Conservation (phyloP, 345 rosid genomes). For the Durio zibethinus region DNA sequence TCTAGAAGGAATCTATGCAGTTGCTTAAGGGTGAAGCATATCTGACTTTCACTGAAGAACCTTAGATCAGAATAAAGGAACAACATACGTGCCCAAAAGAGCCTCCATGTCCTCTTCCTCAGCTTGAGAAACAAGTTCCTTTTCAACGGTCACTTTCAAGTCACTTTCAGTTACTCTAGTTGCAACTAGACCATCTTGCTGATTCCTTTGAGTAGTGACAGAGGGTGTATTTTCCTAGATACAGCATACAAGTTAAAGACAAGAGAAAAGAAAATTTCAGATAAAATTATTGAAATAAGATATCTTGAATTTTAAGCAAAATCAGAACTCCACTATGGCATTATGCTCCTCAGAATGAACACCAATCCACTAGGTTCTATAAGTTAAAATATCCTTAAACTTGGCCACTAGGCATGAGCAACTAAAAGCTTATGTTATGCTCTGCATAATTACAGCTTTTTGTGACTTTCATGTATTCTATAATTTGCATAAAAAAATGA, state of each 20-base stretch:
- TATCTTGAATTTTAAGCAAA: not conserved
- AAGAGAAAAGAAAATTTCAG: conserved; percentile 5
- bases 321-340: not conserved
- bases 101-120: conserved; percentile 89
- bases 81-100: conserved; percentile 84
- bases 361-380: not conserved
- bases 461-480: not conserved
- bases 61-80: conserved; percentile 20
- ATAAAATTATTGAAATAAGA: not conserved
- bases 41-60: conserved; percentile 3
- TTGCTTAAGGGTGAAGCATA: not conserved
- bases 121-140: conserved; percentile 91
- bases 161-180: conserved; percentile 62
- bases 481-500: not conserved
- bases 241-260: conserved; percentile 19
- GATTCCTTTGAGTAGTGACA: conserved; percentile 55
- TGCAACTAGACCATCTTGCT: conserved; percentile 68
- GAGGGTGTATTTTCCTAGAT: conserved; percentile 78
- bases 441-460: conserved; percentile 3
- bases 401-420: conserved; percentile 1
- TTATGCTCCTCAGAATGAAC: not conserved
- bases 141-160: conserved; percentile 88
- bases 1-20: not conserved
- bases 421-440: not conserved
- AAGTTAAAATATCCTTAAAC: conserved; percentile 8